These are phyloP conservation scores for Astragalus glycyphyllos DNA, from an alignment of 306 rosid species.

Conservation along the genomic window DNA sequence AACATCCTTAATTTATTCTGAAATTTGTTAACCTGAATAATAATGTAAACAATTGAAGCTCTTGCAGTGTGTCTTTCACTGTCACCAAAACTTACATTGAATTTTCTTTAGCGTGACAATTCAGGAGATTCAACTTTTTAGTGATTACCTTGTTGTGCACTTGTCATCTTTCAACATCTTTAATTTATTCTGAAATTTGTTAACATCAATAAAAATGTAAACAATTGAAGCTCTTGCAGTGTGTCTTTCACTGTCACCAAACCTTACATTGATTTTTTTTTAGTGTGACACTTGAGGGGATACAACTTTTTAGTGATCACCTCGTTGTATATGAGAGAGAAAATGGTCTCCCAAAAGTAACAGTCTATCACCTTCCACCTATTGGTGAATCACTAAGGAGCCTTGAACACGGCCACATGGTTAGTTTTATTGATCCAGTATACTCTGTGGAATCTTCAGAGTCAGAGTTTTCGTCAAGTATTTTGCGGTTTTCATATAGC, in stretches of 20 bases:
- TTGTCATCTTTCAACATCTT: slow-evolving; percentile 19
- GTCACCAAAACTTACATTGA: slow-evolving; percentile 46
- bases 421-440: slow-evolving; percentile 74
- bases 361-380: slow-evolving; percentile 71
- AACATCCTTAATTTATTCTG: slow-evolving; percentile 24
- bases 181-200: slow-evolving; percentile 16
- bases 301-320: slow-evolving; percentile 72
- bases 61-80: slow-evolving; percentile 25
- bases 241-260: slow-evolving; percentile 36
- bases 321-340: slow-evolving; percentile 78
- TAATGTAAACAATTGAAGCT: slow-evolving; percentile 27
- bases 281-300: slow-evolving; percentile 85
- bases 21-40: slow-evolving; percentile 31
- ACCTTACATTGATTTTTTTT: slow-evolving; percentile 51
- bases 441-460: slow-evolving; percentile 64
- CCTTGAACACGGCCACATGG: slow-evolving; percentile 67
- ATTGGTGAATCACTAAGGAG: slow-evolving; percentile 65
- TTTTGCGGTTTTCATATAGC: slow-evolving; percentile 80
- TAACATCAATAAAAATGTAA: slow-evolving; percentile 34
- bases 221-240: slow-evolving; percentile 20
- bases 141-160: slow-evolving; percentile 64
- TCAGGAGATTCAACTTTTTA: slow-evolving; percentile 82
- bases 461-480: slow-evolving; percentile 73
- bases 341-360: slow-evolving; percentile 79
- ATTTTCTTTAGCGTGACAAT: slow-evolving; percentile 71